A percentile compares a stretch with the other conserved stretches of the same genome.
These are phyloP conservation scores for Acarospora socialis DNA, from an alignment of 2,329 filamentous ascomycete genomes.

Conservation along the genomic window DNA sequence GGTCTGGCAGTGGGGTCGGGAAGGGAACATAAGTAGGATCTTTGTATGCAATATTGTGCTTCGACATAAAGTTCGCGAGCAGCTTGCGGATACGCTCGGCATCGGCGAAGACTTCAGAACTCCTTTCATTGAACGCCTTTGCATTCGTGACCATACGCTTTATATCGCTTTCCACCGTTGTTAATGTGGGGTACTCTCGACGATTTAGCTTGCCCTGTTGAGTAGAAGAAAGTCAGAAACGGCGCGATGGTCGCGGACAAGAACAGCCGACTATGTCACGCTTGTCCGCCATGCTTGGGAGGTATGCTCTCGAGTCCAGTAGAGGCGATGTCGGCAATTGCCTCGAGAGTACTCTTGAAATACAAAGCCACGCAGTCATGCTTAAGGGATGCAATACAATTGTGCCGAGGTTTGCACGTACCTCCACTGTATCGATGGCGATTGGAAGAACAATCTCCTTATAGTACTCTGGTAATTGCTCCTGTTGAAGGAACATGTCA, in stretches of 20 bases:
- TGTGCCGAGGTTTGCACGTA: conserved; percentile 17
- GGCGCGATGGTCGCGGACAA: too few relatives aligned
- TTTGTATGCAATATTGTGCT: conserved; percentile 71
- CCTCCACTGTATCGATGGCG: conserved; percentile 62
- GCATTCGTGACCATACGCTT: conserved; percentile 81
- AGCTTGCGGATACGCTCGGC: conserved; percentile 78
- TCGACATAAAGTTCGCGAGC: conserved; percentile 75
- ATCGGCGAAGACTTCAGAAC: conserved; percentile 62
- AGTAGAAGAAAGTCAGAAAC: too few relatives aligned
- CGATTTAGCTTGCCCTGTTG: conserved; percentile 48
- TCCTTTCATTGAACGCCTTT: conserved; percentile 67
- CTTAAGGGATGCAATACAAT: too few relatives aligned
- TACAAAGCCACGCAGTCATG: background rate
- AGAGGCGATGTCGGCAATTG: too few relatives aligned
- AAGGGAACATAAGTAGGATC: conserved; percentile 53
- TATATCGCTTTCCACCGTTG: conserved; percentile 67
- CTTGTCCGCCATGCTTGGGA: background rate
- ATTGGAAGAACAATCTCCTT: conserved; percentile 62
- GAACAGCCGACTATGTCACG: background rate
- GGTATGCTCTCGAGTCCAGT: too few relatives aligned
- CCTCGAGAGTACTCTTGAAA: too few relatives aligned
- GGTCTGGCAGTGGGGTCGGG: conserved; percentile 57
- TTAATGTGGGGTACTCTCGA: conserved; percentile 54
- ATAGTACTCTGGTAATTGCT: conserved; percentile 61
- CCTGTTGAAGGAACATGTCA: conserved; percentile 22